Percentiles rank a stretch among this genome's conserved stretches.
Conservation (phyloP, 106 monocot genomes). For the Dendrobium nobile region DNA sequence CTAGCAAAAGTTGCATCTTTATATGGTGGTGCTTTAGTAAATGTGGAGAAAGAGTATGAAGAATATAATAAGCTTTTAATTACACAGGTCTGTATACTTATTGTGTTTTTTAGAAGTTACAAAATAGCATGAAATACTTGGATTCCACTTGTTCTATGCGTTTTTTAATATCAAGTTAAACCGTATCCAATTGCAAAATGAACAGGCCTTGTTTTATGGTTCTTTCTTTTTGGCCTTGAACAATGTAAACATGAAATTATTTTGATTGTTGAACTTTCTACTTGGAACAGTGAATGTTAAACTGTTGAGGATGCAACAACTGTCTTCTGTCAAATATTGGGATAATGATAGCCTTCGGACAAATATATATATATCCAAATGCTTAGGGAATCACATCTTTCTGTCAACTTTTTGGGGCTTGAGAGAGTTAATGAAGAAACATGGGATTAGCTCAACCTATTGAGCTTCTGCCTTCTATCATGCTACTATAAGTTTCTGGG, state of each 20-base stretch:
- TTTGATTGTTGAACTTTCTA: neutral
- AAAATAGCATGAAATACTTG: neutral
- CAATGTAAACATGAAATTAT: neutral
- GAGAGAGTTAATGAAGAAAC: neutral
- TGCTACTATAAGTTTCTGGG: neutral
- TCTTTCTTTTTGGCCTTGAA: neutral
- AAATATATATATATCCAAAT: neutral
- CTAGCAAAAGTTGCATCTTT: slow-evolving; percentile 78
- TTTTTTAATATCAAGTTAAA: slow-evolving; percentile 1
- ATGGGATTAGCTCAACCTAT: neutral
- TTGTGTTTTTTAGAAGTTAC: neutral
- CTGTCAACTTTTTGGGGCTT: neutral
- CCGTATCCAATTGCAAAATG: neutral
- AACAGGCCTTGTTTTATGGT: neutral
- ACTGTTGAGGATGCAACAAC: neutral
- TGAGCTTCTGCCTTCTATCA: neutral
- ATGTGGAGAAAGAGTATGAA: slow-evolving; percentile 86
- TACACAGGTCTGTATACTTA: slow-evolving; percentile 51
- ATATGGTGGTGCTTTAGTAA: slow-evolving; percentile 74
- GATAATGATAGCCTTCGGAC: neutral
- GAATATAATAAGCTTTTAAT: slow-evolving; percentile 55
- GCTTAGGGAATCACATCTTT: neutral
- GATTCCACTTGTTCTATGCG: neutral
- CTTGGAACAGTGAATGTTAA: neutral
- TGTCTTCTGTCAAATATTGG: neutral